Base-by-base conservation (phyloP, 2,329 filamentous ascomycete genomes). In the Aspergillus sp. region DNA sequence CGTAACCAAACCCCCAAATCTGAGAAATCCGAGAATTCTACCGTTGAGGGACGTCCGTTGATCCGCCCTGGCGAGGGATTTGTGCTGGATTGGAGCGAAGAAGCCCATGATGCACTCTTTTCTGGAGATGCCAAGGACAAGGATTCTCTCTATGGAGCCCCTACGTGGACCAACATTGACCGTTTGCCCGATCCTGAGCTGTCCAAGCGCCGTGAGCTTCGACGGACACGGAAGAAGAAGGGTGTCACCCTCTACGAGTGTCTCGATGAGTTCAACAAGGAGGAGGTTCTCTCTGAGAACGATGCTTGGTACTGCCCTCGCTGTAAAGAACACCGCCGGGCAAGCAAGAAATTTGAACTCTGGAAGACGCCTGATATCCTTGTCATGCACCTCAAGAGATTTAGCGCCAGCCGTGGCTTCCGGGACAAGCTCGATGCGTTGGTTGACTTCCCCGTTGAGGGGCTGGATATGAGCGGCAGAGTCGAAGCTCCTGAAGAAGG, bases 241-340 rank as follows among this genome's bases (percentile, higher is more conserved):
- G 93, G 93, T 27, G 84, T 96, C 52, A 84, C 83, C 1, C 76
- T 98, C 5, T 86, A 93, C 19, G 90, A 96, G 56, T 98, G 93
- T 61, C 79, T 98, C 43, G 86, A 90, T 46, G 93, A 97, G 66
- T 97, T 95, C 54, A 88, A 93, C 60, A 91, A 91, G 62, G 87
- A 90, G 47, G 93, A 98, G 67, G 83, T 95, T 10, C 74, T 98
- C 5, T 96, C 91, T 0, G 89, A 96, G 64, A 87, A 94, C 60
- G 94, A 98, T 63, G 91, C 89, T 47, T 98, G 93, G 93, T 97
- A 94, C 64, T 98, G 93, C 61, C 91, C 89, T 44, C 82, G 89
- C 28, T 98, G 93, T 76, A 97, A 97, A 65, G 88, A 95, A 57
- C 86, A 95, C 58, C 83, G 89, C 11, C 84, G 89, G 47, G 93